Base-by-base conservation (phyloP, 495 filamentous ascomycete species). In the Aspergillus baeticus region DNA sequence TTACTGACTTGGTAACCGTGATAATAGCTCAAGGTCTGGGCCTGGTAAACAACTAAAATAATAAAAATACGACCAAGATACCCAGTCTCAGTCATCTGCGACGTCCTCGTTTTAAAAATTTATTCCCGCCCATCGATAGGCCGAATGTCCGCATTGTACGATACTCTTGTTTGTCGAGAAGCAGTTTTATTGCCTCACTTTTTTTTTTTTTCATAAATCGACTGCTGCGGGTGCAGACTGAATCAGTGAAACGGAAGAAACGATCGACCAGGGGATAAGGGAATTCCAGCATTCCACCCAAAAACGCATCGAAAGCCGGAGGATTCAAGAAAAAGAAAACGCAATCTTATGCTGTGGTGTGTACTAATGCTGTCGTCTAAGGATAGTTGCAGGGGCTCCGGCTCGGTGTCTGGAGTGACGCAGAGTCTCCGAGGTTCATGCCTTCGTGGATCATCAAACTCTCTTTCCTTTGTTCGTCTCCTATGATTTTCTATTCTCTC, bases 11-110 rank as follows among this genome's bases (percentile, higher is more conserved):
- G 22, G 55, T 37, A 33, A 18, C 33, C 37, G 14, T 65, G 36
- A 45, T 50, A 29, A 58, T 60, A 93, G 89, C 88, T 93, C 79
- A 91, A 90, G 81, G 84, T 93, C 67, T 93, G 89, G 89, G 89
- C 89, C 59, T 89, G 87, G 79, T 82, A 80, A 71, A 69, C 47
- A 54, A 22, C 21, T 35, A 38, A 45, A 55, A 68, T 60, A 47
- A 63, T 64, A 57, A 63, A 63, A 64, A 62, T 63, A 68, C 66
- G 67, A 67, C 63, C 69, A 70, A 69, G 73, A 75, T 77, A 77
- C 73, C 72, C 73, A 66, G 67, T 71, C 68, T 68, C 73, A 67
- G 68, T 72, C 70, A 68, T 74, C 72, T 68, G 67, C 72, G 68
- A 75, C 68, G 64, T 69, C 67, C 63, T 69, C 67, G 62, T 68